A percentile compares a stretch with the other conserved stretches of the same genome.
These are phyloP conservation scores for Aegle marmelos DNA, from an alignment of 345 rosid genomes.

Conservation along the genomic window DNA sequence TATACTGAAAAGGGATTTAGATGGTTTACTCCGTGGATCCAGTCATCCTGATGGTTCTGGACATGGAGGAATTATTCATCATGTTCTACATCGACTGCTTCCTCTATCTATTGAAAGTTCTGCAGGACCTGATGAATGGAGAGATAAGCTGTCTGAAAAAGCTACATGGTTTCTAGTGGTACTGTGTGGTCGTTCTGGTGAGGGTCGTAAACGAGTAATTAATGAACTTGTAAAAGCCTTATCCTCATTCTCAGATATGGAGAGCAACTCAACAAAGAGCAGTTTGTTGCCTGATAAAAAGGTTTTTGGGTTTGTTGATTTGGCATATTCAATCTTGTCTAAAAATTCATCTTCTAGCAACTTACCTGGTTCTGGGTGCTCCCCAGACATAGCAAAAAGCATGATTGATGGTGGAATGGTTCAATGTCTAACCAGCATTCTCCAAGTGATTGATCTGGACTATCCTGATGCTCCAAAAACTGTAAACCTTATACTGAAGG, in stretches of 20 bases:
- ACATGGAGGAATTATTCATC: conserved; percentile 69
- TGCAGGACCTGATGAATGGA: conserved; percentile 87
- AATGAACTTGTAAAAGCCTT: conserved; percentile 83
- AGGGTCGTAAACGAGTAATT: conserved; percentile 84
- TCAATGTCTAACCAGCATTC: conserved; percentile 70
- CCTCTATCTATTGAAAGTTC: conserved; percentile 68
- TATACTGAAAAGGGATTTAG: conserved; percentile 78
- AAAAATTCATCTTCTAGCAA: conserved; percentile 82
- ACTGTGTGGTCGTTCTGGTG: conserved; percentile 84
- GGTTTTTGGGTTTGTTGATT: conserved; percentile 69
- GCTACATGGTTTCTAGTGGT: conserved; percentile 91
- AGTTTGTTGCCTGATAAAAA: conserved; percentile 70
- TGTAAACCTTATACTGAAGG: conserved; percentile 81
- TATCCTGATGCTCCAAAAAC: conserved; percentile 94
- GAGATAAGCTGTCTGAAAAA: conserved; percentile 82
- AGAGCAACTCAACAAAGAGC: conserved; percentile 55
- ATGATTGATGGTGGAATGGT: conserved; percentile 95
- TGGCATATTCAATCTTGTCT: conserved; percentile 77
- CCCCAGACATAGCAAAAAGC: conserved; percentile 90
- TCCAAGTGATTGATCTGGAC: conserved; percentile 85
- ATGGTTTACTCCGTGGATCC: conserved; percentile 67
- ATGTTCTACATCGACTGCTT: conserved; percentile 75
- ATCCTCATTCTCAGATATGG: conserved; percentile 60
- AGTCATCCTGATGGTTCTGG: conserved; percentile 51
- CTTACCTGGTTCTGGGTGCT: conserved; percentile 80